Conservation (phyloP, 495 filamentous ascomycete genomes). For the Penicillium argentinense region DNA sequence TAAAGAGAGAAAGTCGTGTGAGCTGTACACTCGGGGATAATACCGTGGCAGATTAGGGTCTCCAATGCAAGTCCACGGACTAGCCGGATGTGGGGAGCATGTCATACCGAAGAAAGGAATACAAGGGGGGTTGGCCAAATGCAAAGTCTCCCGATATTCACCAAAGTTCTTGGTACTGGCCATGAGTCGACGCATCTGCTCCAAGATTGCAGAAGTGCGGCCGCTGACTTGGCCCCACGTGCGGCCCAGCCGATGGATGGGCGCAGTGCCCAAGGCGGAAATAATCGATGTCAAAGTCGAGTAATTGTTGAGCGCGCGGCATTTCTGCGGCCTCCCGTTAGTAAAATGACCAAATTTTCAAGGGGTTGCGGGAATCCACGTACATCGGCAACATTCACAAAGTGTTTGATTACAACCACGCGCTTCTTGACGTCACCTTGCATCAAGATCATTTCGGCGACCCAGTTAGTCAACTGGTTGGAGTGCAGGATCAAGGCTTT, state of each 20-base stretch:
- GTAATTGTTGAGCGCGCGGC: slow-evolving; percentile 90
- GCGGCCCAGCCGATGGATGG: slow-evolving; percentile 87
- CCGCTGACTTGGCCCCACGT: slow-evolving; percentile 95
- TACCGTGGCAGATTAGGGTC: not conserved
- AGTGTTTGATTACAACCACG: slow-evolving; percentile 97
- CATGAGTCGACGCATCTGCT: slow-evolving; percentile 92
- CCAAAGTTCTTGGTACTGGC: slow-evolving; percentile 97
- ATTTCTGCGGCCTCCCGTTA: slow-evolving; percentile 64
- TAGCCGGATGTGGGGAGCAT: not conserved
- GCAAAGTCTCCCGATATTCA: slow-evolving; percentile 90
- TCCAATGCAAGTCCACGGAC: not conserved
- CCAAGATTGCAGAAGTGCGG: slow-evolving; percentile 73
- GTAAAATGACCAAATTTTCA: not conserved
- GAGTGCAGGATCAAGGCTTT: slow-evolving; percentile 96
- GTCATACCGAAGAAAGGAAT: slow-evolving; percentile 95
- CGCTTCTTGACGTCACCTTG: slow-evolving; percentile 93
- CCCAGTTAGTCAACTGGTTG: slow-evolving; percentile 98
- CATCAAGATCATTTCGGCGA: slow-evolving; percentile 98
- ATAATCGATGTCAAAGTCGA: slow-evolving; percentile 98
- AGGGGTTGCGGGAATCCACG: not conserved
- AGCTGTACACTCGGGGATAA: not conserved
- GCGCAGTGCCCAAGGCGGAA: slow-evolving; percentile 88
- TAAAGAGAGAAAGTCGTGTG: not conserved
- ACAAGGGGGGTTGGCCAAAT: slow-evolving; percentile 91
- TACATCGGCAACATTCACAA: slow-evolving; percentile 93